Conservation (phyloP, 192 early-diverging fungal species). For the Entomortierella chlamydospora region DNA sequence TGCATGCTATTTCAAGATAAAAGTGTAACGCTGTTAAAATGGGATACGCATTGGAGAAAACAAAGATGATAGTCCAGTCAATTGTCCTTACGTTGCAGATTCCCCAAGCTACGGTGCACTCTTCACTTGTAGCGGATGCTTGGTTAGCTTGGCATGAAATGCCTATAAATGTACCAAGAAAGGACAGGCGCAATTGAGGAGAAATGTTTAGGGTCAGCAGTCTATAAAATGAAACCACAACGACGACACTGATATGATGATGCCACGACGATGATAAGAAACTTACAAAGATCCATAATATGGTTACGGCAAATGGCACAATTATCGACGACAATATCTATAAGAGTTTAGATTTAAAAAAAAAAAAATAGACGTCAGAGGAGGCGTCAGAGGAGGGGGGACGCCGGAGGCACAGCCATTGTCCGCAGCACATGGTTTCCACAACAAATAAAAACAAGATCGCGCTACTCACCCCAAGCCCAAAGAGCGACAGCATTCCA, state of each 20-base stretch:
- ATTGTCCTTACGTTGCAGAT: slow-evolving; percentile 84
- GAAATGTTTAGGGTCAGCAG: background rate
- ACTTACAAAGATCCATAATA: slow-evolving; percentile 97
- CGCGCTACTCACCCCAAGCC: slow-evolving; percentile 87
- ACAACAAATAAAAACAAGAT: background rate
- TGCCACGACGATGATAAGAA: background rate
- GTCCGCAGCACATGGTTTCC: slow-evolving; percentile 29
- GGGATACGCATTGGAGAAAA: too few species aligned
- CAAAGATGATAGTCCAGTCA: background rate
- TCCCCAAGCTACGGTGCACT: slow-evolving; percentile 98
- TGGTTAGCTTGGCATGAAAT: slow-evolving; percentile 99
- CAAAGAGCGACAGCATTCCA: slow-evolving; percentile 99
- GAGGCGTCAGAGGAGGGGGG: too few species aligned
- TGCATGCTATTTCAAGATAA: slow-evolving; percentile 95
- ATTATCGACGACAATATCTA: slow-evolving; percentile 97
- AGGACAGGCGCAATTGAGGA: background rate
- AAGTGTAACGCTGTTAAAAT: too few species aligned
- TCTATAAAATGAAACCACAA: background rate
- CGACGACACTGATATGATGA: background rate
- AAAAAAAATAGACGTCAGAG: slow-evolving; percentile 1
- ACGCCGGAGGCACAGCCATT: slow-evolving; percentile 25
- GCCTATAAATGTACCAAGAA: slow-evolving; percentile 55
- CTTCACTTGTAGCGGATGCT: slow-evolving; percentile 89
- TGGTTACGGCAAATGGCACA: slow-evolving; percentile 99
- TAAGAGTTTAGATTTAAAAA: background rate